A percentile compares a stretch with the other conserved stretches of the same genome.
phyloP scores from a whole-genome alignment of 2,329 filamentous ascomycete species.

The Ophiocordyceps australis region DNA sequence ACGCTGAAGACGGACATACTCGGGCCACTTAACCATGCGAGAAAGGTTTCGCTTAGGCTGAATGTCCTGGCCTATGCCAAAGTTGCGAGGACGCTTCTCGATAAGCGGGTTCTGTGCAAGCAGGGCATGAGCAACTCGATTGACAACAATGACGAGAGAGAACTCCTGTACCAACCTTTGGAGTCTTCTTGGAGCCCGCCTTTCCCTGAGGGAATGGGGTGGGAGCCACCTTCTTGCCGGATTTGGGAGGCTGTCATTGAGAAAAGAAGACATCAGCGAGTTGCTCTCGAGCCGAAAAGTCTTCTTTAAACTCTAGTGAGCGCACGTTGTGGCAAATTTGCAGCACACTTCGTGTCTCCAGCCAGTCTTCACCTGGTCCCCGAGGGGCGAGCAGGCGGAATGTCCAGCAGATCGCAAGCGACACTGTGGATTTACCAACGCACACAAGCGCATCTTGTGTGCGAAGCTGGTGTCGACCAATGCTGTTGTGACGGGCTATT shows the following conservation, averaged over 20 bases:
- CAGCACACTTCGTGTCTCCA: constrained; percentile 38
- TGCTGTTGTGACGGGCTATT: too few species aligned
- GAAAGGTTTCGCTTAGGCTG: constrained; percentile 90
- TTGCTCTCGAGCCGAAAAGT: constrained; percentile 55
- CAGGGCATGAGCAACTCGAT: too few species aligned
- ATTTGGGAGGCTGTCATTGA: constrained; percentile 99
- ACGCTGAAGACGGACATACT: constrained; percentile 96
- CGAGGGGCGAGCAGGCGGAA: constrained; percentile 12
- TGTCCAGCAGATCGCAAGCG: constrained; percentile 14
- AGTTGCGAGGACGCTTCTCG: constrained; percentile 97
- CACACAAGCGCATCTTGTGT: constrained; percentile 17
- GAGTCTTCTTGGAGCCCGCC: constrained; percentile 81
- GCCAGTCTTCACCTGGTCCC: constrained; percentile 40
- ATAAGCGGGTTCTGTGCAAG: constrained; percentile 78
- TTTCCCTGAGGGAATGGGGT: constrained; percentile 93
- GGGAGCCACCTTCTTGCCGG: constrained; percentile 93
- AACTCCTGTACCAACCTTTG: constrained; percentile 78
- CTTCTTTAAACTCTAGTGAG: constrained; percentile 93
- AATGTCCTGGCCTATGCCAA: constrained; percentile 96
- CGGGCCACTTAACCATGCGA: constrained; percentile 99
- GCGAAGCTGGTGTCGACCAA: too few species aligned
- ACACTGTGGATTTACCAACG: constrained; percentile 14
- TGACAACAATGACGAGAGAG: too few species aligned
- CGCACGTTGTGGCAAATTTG: constrained; percentile 32
- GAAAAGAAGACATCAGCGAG: constrained; percentile 97